phyloP scores from a whole-genome alignment of 768 basidiomycete genomes.

The Baorangia bicolor region DNA sequence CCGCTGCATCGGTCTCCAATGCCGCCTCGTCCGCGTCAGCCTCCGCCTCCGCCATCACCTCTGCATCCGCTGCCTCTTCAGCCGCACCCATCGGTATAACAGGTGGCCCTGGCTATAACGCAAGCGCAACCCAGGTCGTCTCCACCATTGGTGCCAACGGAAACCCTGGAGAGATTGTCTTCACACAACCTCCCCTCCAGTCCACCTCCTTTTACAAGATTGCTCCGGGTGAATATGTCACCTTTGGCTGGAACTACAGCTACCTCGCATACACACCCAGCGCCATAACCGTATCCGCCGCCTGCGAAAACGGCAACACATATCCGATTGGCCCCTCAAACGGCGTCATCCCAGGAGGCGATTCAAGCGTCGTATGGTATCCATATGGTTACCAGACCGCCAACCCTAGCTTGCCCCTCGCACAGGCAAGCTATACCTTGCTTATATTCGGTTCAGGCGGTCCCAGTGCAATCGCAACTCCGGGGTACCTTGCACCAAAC shows the following conservation, averaged over 20 bases:
- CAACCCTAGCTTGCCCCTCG: constrained; percentile 54
- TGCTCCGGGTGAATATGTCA: constrained; percentile 51
- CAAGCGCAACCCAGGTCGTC: constrained; percentile 17
- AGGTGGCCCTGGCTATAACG: constrained; percentile 25
- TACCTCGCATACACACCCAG: constrained; percentile 51
- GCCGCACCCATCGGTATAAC: constrained; percentile 19
- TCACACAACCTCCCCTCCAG: constrained; percentile 58
- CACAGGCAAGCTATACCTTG: constrained; percentile 59
- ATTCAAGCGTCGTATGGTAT: constrained; percentile 58
- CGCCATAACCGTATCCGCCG: constrained; percentile 59
- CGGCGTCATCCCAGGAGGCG: constrained; percentile 50
- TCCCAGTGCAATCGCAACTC: constrained; percentile 43
- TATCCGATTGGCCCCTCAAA: constrained; percentile 62
- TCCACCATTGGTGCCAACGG: constrained; percentile 37
- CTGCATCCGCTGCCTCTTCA: constrained; percentile 3
- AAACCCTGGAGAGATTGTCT: constrained; percentile 44
- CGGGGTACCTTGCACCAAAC: constrained; percentile 57
- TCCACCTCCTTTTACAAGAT: constrained; percentile 69
- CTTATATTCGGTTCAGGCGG: constrained; percentile 58
- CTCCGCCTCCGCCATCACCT: not conserved
- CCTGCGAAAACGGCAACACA: constrained; percentile 66
- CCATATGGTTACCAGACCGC: constrained; percentile 53
- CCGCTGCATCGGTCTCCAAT: constrained; percentile 1
- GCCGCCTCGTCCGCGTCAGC: not conserved
- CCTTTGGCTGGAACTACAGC: constrained; percentile 77